Evolutionary conservation across 768 basidiomycete genomes (phyloP).

Genomic region (Kockovaella imperatae): DNA sequence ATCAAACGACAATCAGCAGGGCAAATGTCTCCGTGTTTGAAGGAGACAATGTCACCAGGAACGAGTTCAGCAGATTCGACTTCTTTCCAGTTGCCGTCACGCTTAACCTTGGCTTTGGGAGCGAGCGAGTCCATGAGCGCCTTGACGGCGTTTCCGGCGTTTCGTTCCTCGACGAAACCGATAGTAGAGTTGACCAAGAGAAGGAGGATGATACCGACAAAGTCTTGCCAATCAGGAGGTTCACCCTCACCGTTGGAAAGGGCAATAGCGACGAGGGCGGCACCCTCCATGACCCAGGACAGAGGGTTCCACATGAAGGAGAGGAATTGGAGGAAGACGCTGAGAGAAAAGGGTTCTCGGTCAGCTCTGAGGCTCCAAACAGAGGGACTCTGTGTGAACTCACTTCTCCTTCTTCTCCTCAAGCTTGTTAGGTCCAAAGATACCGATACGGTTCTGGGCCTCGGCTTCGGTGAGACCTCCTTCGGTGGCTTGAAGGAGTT

Average conservation of each 20-base stretch:
- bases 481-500: constrained; percentile 81
- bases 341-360: constrained; percentile 41
- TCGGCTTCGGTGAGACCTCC: constrained; percentile 69
- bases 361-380: neutral
- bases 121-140: constrained; percentile 99
- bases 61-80: constrained; percentile 84
- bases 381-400: constrained; percentile 9
- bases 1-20: constrained; percentile 95
- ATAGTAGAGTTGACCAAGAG: constrained; percentile 91
- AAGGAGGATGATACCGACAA: constrained; percentile 87
- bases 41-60: constrained; percentile 90
- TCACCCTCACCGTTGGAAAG: constrained; percentile 82
- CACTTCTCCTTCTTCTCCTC: constrained; percentile 61
- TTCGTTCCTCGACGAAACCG: constrained; percentile 96
- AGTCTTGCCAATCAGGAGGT: constrained; percentile 95
- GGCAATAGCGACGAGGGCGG: constrained; percentile 66
- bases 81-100: constrained; percentile 74
- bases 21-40: constrained; percentile 99
- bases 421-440: constrained; percentile 91
- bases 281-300: constrained; percentile 99
- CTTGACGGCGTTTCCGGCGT: constrained; percentile 97
- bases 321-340: constrained; percentile 84
- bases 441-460: constrained; percentile 70
- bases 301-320: constrained; percentile 99
- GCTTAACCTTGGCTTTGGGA: constrained; percentile 91